Conservation (phyloP, 495 filamentous ascomycete species). For the Xylaria bambusicola region DNA sequence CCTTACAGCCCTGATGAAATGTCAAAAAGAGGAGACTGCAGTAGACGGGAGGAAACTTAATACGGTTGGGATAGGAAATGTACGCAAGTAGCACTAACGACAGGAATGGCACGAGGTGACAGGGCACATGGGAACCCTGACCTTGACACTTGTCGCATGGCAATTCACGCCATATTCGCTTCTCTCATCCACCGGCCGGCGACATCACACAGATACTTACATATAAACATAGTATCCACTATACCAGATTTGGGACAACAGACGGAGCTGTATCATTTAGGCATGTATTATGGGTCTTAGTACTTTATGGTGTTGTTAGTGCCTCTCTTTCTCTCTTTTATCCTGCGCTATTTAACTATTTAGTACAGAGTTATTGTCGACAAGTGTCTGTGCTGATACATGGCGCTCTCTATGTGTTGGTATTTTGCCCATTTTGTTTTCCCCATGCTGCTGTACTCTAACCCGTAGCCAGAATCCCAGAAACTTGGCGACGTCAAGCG, state of each 20-base stretch:
- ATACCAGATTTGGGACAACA: not conserved
- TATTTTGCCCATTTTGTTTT: too few species aligned
- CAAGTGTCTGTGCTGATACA: not conserved
- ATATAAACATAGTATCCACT: constrained; percentile 3
- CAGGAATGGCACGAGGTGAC: not conserved
- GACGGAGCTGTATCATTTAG: too few species aligned
- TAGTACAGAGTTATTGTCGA: too few species aligned
- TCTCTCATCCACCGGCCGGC: not conserved
- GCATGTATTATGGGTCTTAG: too few species aligned
- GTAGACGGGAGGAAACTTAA: not conserved
- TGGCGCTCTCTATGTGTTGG: too few species aligned
- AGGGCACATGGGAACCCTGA: not conserved
- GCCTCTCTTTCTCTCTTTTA: not conserved
- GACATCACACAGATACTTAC: too few species aligned
- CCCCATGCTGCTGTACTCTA: too few species aligned
- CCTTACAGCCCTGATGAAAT: too few species aligned
- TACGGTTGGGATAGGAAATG: not conserved
- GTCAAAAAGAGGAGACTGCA: too few species aligned
- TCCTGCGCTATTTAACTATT: too few species aligned
- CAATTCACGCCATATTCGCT: not conserved
- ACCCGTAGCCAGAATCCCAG: too few species aligned
- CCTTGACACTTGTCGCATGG: not conserved
- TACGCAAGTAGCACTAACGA: not conserved
- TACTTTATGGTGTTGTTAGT: not conserved
- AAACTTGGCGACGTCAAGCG: too few species aligned